These are phyloP conservation scores for Aspergillus sojae DNA, from an alignment of 2,329 filamentous ascomycete species.

Conservation along the genomic window DNA sequence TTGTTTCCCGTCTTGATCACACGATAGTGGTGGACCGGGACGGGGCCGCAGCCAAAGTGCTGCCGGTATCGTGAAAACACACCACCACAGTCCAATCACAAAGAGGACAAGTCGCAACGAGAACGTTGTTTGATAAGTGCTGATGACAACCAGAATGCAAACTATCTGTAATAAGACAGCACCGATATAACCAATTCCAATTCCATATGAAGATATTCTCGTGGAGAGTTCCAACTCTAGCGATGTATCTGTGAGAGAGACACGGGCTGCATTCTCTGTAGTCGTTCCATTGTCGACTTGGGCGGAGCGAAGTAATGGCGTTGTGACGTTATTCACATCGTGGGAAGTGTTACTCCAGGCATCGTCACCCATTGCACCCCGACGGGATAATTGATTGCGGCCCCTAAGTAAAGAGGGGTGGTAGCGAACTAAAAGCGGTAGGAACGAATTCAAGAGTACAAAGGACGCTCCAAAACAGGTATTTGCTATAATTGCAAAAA, in stretches of 20 bases:
- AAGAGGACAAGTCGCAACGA: conserved; percentile 85
- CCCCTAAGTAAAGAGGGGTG: conserved; percentile 62
- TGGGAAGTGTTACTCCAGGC: conserved; percentile 2
- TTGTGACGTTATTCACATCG: conserved; percentile 22
- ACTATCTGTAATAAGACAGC: conserved; percentile 82
- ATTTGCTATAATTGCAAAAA: conserved; percentile 88
- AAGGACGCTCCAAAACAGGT: conserved; percentile 94
- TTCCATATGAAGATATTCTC: conserved; percentile 86
- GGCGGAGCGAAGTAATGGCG: conserved; percentile 29
- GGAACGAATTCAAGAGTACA: conserved; percentile 91
- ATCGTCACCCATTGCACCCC: conserved; percentile 10
- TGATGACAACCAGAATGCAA: conserved; percentile 74
- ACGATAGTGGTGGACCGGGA: conserved; percentile 77
- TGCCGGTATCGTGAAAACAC: conserved; percentile 83
- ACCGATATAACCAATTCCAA: conserved; percentile 90
- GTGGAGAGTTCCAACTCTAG: conserved; percentile 80
- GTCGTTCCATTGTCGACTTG: conserved; percentile 10
- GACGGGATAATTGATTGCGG: conserved; percentile 10
- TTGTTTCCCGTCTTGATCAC: conserved; percentile 36
- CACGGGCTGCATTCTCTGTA: conserved; percentile 7
- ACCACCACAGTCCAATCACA: conserved; percentile 89
- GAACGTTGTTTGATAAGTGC: conserved; percentile 76
- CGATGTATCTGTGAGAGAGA: conserved; percentile 40
- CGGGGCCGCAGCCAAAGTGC: conserved; percentile 85
- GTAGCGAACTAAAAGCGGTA: conserved; percentile 86